Base-by-base conservation (phyloP, 345 rosid genomes). In the Cardiospermum halicacabum region DNA sequence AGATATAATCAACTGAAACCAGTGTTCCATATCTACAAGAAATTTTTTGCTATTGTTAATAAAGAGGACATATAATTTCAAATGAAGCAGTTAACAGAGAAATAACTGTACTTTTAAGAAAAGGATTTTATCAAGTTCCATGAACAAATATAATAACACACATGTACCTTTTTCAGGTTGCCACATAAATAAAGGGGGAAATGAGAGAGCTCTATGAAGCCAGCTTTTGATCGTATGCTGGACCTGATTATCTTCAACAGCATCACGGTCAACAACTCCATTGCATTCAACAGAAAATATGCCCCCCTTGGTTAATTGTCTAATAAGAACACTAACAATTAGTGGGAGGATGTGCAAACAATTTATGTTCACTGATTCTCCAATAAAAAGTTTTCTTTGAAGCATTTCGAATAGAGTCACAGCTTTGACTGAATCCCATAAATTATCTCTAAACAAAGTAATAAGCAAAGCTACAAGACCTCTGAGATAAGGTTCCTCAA, bases 311-410 rank as follows among this genome's bases (percentile, higher is more conserved):
- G 78, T 85, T 67, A 86, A 42, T 37, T 81, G 75, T 62, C 55
- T 84, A 39, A 86, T 58, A 64, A 93, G 77, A 68, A 81, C 64
- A 72, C 72, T 70, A 54, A 82, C 66, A 64, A 86, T 76, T 43
- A 62, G 68, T 68, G 98, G 98, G 81, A 83, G 81, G 69, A 85
- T 85, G 72, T 71, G 81, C 78, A 93, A 76, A 76, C 96, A 91
- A 65, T 78, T 82, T 36, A 60, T 65, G 77, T 81, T 88, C 16
- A 86, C 60, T 49, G 71, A 79, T 80, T 88, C 96, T 56, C 97
- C 91, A 28, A 91, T 77, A 72, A 69, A 84, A 67, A 93, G 91
- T 72, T 90, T 93, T 66, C 79, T 73, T 34, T 78, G 74, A 62
- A 90, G 72, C 69, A 85, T 57, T 60, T 81, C 78, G 72, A 86